Evolutionary conservation across 371 early-diverging fungal species (phyloP), one percentile per base, ranked within the genome.

Genomic region (Apophysomyces ossiformis): DNA sequence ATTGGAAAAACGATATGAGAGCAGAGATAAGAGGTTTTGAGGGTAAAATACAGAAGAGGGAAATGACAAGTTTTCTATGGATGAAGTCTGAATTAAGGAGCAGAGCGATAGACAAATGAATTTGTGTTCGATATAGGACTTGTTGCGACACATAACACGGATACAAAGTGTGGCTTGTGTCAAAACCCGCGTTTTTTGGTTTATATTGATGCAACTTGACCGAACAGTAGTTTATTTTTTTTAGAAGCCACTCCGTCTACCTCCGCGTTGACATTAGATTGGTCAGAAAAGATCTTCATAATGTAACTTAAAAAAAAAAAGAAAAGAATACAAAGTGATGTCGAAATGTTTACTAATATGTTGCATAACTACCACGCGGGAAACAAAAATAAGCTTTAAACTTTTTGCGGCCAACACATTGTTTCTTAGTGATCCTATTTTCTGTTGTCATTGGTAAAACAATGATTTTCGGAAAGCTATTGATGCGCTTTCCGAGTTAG

Each of bases 191-290:
- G 32, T 26, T 26, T 26, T 26, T 26, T 26, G 32, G 32, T 26
- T 26, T 26, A 26, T 26, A 26, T 26, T 26, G 32, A 1, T 26
- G 32, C 2, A 26, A 26, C 32, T 26, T 26, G 32, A 26, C 32
- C 32, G 1, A 0, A 26, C 32, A 50, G 5, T 21, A 50, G 54
- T 50, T 50, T 50, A 50, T 16, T 6, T 21, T 21, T 21, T 21
- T 26, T 26, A 26, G 32, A 26, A 26, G 32, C 32, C 32, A 26
- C 32, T 26, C 32, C 32, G 32, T 26, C 32, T 26, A 26, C 54
- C 54, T 50, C 54, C 54, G 54, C 54, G 21, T 50, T 50, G 21
- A 18, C 35, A 21, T 50, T 50, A 21, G 54, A 50, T 50, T 50
- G 54, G 54, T 21, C 21, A 50, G 21, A 18, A 50, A 50, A 21